Evolutionary conservation across 805 yeast species (phyloP).

Genomic region (Sugiyamaella lignohabitans): DNA sequence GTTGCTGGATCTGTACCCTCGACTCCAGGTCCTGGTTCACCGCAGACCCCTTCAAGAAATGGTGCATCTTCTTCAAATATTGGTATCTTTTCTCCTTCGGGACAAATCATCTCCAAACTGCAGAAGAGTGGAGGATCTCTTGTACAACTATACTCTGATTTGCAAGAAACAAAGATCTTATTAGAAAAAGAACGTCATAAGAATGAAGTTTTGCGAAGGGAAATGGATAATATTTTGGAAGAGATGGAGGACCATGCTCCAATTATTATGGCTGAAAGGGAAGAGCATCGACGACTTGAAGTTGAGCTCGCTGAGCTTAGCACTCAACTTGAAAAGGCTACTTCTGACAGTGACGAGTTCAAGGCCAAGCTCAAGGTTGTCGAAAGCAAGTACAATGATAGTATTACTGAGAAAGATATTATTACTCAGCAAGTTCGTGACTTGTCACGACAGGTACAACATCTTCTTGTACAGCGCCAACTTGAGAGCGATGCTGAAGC

Average conservation of each 20-base stretch:
- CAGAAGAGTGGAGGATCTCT: slow-evolving; percentile 49
- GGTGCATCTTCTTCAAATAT: slow-evolving; percentile 18
- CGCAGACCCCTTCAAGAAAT: slow-evolving; percentile 15
- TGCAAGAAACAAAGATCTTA: slow-evolving; percentile 56
- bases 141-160: slow-evolving; percentile 60
- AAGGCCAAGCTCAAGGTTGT: slow-evolving; percentile 28
- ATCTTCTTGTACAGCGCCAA: slow-evolving; percentile 52
- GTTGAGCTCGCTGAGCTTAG: slow-evolving; percentile 49
- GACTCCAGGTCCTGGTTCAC: slow-evolving; percentile 23
- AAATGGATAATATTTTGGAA: slow-evolving; percentile 61
- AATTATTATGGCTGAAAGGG: slow-evolving; percentile 57
- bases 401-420: slow-evolving; percentile 41
- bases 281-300: slow-evolving; percentile 51
- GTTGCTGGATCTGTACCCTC: slow-evolving; percentile 7
- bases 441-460: slow-evolving; percentile 76
- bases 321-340: slow-evolving; percentile 40
- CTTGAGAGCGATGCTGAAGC: slow-evolving; percentile 51
- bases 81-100: slow-evolving; percentile 45
- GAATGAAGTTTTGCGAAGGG: slow-evolving; percentile 61
- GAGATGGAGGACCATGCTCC: slow-evolving; percentile 81
- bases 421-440: slow-evolving; percentile 59
- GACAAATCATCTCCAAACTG: slow-evolving; percentile 46
- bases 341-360: slow-evolving; percentile 34
- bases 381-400: slow-evolving; percentile 35
- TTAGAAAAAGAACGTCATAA: slow-evolving; percentile 63